Evolutionary conservation across 208 protist species (phyloP).

Genomic region (Angomonas desouzai): DNA sequence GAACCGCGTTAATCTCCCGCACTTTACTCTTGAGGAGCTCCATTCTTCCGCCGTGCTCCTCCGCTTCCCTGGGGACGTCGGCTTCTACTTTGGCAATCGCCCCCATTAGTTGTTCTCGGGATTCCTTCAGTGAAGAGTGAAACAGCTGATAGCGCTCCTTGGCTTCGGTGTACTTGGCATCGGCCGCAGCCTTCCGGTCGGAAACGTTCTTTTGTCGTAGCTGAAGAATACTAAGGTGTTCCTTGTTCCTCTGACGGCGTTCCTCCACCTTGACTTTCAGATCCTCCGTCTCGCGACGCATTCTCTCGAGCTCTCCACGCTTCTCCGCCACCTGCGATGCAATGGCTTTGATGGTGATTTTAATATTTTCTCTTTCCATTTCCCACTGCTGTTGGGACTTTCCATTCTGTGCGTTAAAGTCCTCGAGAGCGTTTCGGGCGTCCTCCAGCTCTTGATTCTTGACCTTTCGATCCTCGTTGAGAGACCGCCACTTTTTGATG

Average conservation of each 20-base stretch:
- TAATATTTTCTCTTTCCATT: slow-evolving; percentile 70
- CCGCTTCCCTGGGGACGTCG: slow-evolving; percentile 31
- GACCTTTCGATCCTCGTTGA: slow-evolving; percentile 14
- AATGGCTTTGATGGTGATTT: slow-evolving; percentile 64
- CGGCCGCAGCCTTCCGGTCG: slow-evolving; percentile 30
- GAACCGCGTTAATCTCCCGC: slow-evolving; percentile 32
- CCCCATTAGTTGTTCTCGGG: slow-evolving; percentile 36
- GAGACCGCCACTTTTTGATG: slow-evolving; percentile 65
- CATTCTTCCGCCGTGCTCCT: slow-evolving; percentile 44
- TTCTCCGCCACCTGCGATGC: slow-evolving; percentile 57
- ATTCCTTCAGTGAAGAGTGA: slow-evolving; percentile 41
- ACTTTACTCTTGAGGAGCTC: slow-evolving; percentile 41
- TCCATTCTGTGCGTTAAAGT: slow-evolving; percentile 40
- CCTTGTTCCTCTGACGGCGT: slow-evolving; percentile 56
- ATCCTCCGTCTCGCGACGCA: slow-evolving; percentile 52
- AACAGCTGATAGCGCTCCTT: slow-evolving; percentile 45
- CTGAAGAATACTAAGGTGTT: slow-evolving; percentile 52
- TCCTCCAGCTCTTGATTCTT: slow-evolving; percentile 13
- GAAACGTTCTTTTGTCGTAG: slow-evolving; percentile 42
- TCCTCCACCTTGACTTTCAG: slow-evolving; percentile 71
- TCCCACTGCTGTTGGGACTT: slow-evolving; percentile 70
- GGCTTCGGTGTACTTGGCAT: slow-evolving; percentile 48
- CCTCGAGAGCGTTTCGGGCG: neutral
- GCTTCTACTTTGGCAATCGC: slow-evolving; percentile 49
- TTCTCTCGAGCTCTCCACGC: slow-evolving; percentile 53